Evolutionary conservation across 2,329 filamentous ascomycete species (phyloP).

Genomic region (Cytospora mali): DNA sequence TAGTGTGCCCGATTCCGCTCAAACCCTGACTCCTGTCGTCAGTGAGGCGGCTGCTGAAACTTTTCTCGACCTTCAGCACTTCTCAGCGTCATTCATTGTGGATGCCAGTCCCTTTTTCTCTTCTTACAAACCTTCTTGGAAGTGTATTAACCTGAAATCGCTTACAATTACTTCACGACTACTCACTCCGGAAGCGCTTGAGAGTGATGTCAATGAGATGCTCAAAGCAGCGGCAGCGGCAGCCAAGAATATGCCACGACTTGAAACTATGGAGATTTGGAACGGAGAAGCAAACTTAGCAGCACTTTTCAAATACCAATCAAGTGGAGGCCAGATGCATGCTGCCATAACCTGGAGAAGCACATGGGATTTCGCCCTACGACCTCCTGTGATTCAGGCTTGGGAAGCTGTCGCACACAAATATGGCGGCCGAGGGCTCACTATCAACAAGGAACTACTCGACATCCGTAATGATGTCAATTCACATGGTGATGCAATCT

Average conservation of each 20-base stretch:
- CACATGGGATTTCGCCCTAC: constrained; percentile 36
- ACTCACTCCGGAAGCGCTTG: constrained; percentile 32
- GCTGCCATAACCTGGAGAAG: constrained; percentile 35
- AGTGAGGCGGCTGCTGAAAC: constrained; percentile 32
- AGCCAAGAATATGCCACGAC: constrained; percentile 38
- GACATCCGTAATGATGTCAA: constrained; percentile 33
- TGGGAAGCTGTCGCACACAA: constrained; percentile 36
- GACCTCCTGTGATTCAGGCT: constrained; percentile 31
- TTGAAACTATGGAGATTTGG: constrained; percentile 41
- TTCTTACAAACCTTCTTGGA: constrained; percentile 30
- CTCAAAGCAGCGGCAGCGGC: constrained; percentile 32
- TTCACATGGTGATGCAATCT: constrained; percentile 39
- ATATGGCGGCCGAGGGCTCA: constrained; percentile 29
- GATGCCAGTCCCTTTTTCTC: constrained; percentile 38
- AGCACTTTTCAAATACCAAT: constrained; percentile 37
- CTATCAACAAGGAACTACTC: constrained; percentile 32
- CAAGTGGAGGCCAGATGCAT: constrained; percentile 12
- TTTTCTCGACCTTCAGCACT: constrained; percentile 36
- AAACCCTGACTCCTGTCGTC: constrained; percentile 31
- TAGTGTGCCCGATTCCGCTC: constrained; percentile 28
- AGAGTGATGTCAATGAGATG: constrained; percentile 31
- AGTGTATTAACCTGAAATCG: constrained; percentile 39
- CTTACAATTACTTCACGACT: constrained; percentile 38
- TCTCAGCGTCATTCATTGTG: constrained; percentile 37
- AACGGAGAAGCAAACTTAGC: constrained; percentile 38